Evolutionary conservation across 805 yeast species (phyloP).

Genomic region (Candida krabiensis): DNA sequence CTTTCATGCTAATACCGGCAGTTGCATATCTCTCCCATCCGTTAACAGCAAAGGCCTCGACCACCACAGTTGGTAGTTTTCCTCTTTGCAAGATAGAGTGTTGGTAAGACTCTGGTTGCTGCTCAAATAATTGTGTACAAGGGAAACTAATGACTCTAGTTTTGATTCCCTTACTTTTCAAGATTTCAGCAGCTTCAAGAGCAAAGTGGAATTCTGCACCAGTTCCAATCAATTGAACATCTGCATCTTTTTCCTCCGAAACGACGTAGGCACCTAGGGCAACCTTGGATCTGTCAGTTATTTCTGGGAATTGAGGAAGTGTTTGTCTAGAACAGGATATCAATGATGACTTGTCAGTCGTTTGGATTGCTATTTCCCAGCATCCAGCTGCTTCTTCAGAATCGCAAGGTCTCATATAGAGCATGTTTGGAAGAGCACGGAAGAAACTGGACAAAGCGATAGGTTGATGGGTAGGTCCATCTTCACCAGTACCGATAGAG

Average conservation of each 20-base stretch:
- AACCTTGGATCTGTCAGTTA: conserved; percentile 79
- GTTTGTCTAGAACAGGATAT: conserved; percentile 81
- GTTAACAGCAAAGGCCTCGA: conserved; percentile 86
- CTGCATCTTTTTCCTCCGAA: conserved; percentile 57
- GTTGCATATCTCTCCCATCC: conserved; percentile 97
- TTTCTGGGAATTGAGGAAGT: conserved; percentile 89
- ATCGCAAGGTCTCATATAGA: conserved; percentile 90
- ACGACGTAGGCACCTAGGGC: conserved; percentile 88
- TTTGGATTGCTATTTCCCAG: conserved; percentile 61
- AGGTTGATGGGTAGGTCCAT: conserved; percentile 93
- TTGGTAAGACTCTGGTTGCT: conserved; percentile 79
- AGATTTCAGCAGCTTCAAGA: conserved; percentile 75
- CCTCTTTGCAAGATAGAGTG: conserved; percentile 82
- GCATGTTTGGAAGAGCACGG: conserved; percentile 77
- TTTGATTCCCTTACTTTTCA: conserved; percentile 62
- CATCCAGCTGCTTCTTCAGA: conserved; percentile 87
- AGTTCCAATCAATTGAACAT: conserved; percentile 70
- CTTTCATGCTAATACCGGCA: conserved; percentile 91
- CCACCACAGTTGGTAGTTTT: conserved; percentile 86
- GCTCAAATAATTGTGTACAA: conserved; percentile 85
- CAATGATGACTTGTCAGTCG: conserved; percentile 64
- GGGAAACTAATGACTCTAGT: conserved; percentile 90
- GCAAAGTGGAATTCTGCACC: conserved; percentile 92
- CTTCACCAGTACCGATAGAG: conserved; percentile 89
- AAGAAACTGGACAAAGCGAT: conserved; percentile 78